Conservation (phyloP, 352 stramenopile genomes). For the Aphanomyces cochlioides region DNA sequence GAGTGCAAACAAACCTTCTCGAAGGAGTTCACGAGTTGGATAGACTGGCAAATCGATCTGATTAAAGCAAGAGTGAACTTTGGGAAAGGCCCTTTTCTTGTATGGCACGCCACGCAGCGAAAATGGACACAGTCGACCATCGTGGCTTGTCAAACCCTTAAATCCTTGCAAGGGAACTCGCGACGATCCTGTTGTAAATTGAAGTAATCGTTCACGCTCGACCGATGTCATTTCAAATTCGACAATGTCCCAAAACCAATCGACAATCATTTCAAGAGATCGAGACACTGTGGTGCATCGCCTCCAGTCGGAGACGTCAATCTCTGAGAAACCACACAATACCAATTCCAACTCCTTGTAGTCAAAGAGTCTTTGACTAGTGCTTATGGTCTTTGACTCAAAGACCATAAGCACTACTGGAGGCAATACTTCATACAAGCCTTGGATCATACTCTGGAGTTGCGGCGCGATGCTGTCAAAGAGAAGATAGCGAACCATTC, state of each 20-base stretch:
- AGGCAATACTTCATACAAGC: constrained; percentile 96
- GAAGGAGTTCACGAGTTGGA: constrained; percentile 82
- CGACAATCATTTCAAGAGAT: constrained; percentile 44
- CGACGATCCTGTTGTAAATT: constrained; percentile 82
- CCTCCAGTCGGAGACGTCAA: constrained; percentile 88
- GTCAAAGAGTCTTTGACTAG: no score
- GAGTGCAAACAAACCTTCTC: constrained; percentile 92
- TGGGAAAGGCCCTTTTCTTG: constrained; percentile 63
- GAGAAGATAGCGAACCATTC: constrained; percentile 93
- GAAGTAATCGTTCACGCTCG: constrained; percentile 71
- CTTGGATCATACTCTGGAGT: constrained; percentile 74
- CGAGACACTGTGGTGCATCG: constrained; percentile 55
- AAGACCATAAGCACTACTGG: constrained; percentile 93
- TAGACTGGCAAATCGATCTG: constrained; percentile 79
- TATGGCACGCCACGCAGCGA: constrained; percentile 49
- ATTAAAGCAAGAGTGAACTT: constrained; percentile 85
- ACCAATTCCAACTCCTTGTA: constrained; percentile 94
- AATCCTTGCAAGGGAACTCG: constrained; percentile 81
- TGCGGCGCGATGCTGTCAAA: constrained; percentile 89
- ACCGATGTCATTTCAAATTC: constrained; percentile 50
- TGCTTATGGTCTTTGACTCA: no score
- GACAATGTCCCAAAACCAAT: constrained; percentile 79
- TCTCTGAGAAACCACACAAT: constrained; percentile 69
- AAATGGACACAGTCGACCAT: constrained; percentile 73
- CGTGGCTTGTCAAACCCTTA: constrained; percentile 71